Evolutionary conservation across 768 basidiomycete genomes (phyloP).

Genomic region (Cystobasidium onofrii): DNA sequence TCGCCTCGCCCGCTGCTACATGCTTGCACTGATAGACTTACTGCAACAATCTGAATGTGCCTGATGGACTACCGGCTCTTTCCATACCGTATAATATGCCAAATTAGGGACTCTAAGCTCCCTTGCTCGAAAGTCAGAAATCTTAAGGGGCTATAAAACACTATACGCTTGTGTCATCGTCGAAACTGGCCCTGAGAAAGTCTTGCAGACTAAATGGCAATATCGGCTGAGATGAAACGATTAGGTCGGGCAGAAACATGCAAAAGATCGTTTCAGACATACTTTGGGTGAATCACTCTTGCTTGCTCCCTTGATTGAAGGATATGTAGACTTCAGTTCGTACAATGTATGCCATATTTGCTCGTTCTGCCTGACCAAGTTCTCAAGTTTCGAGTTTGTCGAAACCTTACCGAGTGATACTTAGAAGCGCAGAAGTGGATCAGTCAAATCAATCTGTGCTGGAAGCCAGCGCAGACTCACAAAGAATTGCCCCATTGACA

Average conservation of each 20-base stretch:
- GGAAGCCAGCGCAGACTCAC: not conserved
- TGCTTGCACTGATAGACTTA: not conserved
- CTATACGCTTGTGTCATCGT: not conserved
- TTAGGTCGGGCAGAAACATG: not conserved
- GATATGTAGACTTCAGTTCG: constrained; percentile 15
- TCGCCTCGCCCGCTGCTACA: not conserved
- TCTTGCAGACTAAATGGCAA: not conserved
- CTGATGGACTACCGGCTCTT: no score
- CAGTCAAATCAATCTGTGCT: no score
- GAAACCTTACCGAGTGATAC: constrained; percentile 17
- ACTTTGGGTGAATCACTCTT: constrained; percentile 16
- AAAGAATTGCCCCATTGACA: constrained; percentile 22
- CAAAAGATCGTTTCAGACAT: not conserved
- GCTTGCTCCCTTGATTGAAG: not conserved
- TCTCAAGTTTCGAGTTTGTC: constrained; percentile 2
- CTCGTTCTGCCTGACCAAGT: constrained; percentile 7
- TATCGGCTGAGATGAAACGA: not conserved
- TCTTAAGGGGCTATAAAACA: no score
- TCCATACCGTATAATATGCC: no score
- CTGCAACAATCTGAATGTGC: no score
- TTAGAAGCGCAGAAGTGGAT: no score
- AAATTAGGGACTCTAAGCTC: no score
- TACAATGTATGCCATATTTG: constrained; percentile 4
- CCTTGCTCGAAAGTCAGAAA: no score
- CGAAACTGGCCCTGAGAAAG: not conserved